Percentiles rank a stretch among this genome's conserved stretches.
These are phyloP conservation scores for Suillus spraguei DNA, from an alignment of 768 basidiomycete species.

Conservation along the genomic window DNA sequence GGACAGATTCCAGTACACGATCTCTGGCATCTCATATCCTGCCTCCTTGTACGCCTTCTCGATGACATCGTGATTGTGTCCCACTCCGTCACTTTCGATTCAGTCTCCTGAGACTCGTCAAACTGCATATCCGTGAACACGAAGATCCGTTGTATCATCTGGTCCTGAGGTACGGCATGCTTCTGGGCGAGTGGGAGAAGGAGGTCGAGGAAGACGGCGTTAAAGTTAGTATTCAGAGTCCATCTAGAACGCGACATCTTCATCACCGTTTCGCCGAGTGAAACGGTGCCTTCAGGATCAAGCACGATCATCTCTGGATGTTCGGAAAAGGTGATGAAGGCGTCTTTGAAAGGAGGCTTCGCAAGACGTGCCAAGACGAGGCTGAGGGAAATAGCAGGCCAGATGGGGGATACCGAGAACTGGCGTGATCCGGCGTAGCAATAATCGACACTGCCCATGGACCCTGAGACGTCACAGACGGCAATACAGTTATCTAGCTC, in stretches of 20 bases:
- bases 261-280: conserved; percentile 40
- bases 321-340: conserved; percentile 70
- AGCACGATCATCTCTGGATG: conserved; percentile 52
- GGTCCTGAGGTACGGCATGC: conserved; percentile 59
- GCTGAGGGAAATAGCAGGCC: conserved; percentile 65
- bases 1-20: conserved; percentile 73
- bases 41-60: conserved; percentile 55
- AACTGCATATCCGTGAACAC: conserved; percentile 85
- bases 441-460: conserved; percentile 51
- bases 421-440: conserved; percentile 8
- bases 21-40: conserved; percentile 72
- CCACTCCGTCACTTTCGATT: conserved; percentile 38
- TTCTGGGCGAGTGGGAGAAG: conserved; percentile 61
- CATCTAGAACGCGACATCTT: conserved; percentile 42
- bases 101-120: conserved; percentile 34
- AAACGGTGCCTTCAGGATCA: conserved; percentile 37
- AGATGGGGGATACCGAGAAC: conserved; percentile 45
- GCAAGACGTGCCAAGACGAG: conserved; percentile 65
- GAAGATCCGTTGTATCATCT: conserved; percentile 78
- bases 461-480: conserved; percentile 74
- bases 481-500: conserved; percentile 64
- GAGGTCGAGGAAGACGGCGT: conserved; percentile 62
- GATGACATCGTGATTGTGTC: conserved; percentile 65
- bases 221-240: conserved; percentile 64
- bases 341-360: conserved; percentile 61